Evolutionary conservation across 2,329 filamentous ascomycete genomes (phyloP), one percentile per base, ranked within the genome.

Genomic region (Cladophialophora chaetospira): DNA sequence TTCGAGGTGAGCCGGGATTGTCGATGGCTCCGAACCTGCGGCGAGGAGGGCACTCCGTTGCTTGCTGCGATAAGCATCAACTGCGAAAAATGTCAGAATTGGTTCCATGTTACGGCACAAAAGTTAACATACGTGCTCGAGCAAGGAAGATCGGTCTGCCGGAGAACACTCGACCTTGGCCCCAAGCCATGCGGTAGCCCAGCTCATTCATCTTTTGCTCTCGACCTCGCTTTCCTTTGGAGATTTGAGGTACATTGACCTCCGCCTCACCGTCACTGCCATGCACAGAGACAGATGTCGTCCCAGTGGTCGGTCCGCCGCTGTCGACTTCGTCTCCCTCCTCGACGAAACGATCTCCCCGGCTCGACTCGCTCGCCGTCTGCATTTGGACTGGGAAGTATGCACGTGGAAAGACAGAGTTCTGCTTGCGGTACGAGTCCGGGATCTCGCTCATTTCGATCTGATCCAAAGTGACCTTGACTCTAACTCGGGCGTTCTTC

Each of bases 311-410:
- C 4, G 72, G 67, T 5, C 63, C 57, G 9, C 67, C 70, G 13
- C 70, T 67, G 3, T 71, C 66, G 3, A 68, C 69, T 51, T 82
- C 81, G 50, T 86, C 81, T 58, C 85, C 88, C 36, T 89, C 84
- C 53, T 84, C 80, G 71, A 92, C 91, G 72, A 91, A 92, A 31
- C 85, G 82, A 61, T 85, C 86, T 13, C 88, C 88, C 0, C 87
- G 87, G 2, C 66, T 65, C 51, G 85, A 88, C 0, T 88, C 87
- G 10, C 90, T 88, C 5, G 89, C 88, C 58, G 86, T 88, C 69
- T 93, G 90, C 91, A 96, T 96, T 75, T 97, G 91, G 40, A 91
- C 85, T 1, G 92, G 90, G 70, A 94, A 96, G 75, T 93, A 97
- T 55, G 89, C 92, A 45, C 91, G 88, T 6, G 92, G 93, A 68